phyloP scores from a whole-genome alignment of 768 basidiomycete species.

The Suillus brevipes region DNA sequence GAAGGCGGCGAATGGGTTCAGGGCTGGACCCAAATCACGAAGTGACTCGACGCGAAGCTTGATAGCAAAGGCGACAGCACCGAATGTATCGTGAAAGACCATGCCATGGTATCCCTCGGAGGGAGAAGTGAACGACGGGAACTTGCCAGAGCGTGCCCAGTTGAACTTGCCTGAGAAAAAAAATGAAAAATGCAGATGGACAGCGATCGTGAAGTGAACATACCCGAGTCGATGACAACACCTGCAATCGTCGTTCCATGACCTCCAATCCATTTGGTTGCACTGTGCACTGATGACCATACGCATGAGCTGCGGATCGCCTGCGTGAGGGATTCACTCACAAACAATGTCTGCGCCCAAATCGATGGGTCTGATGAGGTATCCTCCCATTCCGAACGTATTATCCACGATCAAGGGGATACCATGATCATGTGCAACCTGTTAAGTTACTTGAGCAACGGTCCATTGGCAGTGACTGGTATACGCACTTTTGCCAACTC shows the following conservation, averaged over 20 bases:
- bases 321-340: constrained; percentile 16
- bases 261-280: constrained; percentile 69
- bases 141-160: constrained; percentile 52
- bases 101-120: constrained; percentile 59
- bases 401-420: constrained; percentile 70
- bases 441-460: not conserved
- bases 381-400: constrained; percentile 64
- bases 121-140: constrained; percentile 57
- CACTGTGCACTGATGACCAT: constrained; percentile 44
- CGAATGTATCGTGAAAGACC: constrained; percentile 51
- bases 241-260: constrained; percentile 71
- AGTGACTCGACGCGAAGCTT: constrained; percentile 53
- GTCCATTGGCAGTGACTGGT: not conserved
- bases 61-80: constrained; percentile 48
- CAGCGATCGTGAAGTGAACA: constrained; percentile 15
- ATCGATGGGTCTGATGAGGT: constrained; percentile 53
- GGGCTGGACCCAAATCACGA: constrained; percentile 52
- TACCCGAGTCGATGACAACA: constrained; percentile 59
- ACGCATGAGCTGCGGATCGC: not conserved
- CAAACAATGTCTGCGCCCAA: constrained; percentile 58
- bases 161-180: constrained; percentile 50
- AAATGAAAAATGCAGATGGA: not conserved
- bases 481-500: constrained; percentile 50
- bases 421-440: constrained; percentile 60
- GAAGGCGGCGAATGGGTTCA: constrained; percentile 61